Evolutionary conservation across 768 basidiomycete species (phyloP), one percentile per base, ranked within the genome.

Genomic region (Scleroderma bovista): DNA sequence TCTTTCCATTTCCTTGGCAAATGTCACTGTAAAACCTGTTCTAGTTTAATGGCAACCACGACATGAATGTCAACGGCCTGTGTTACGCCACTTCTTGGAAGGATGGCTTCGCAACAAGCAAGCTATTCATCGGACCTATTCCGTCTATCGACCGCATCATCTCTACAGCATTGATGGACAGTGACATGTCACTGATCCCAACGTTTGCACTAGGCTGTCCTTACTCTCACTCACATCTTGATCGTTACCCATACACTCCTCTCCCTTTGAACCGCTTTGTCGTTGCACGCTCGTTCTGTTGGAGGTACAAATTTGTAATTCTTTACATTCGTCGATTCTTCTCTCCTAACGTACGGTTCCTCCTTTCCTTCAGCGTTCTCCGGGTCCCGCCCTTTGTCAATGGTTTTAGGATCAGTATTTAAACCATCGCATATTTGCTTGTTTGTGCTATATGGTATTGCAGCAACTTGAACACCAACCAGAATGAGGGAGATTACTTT

Each of bases 361-460:
- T 6, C 29, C 47, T 48, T 55, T 40, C 51, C 48, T 56, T 47
- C 41, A 47, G 46, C 48, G 44, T 41, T 40, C 44, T 58, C 52
- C 52, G 43, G 57, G 57, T 50, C 51, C 52, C 50, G 52, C 46
- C 48, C 40, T 52, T 56, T 53, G 53, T 53, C 63, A 47, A 34
- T 32, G 41, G 32, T 48, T 47, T 51, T 19, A 44, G 65, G 61
- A 59, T 57, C 61, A 53, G 58, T 69, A 67, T 62, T 66, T 66
- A 65, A 64, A 49, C 46, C 57, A 56, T 58, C 53, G 67, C 62
- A 67, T 67, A 69, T 69, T 63, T 58, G 56, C 60, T 57, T 51
- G 61, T 65, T 52, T 71, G 72, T 72, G 71, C 67, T 71, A 73
- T 73, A 66, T 67, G 64, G 64, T 63, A 64, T 57, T 67, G 60